Base-by-base conservation (phyloP, 768 basidiomycete genomes). In the Pleurotus salmoneostramineus region DNA sequence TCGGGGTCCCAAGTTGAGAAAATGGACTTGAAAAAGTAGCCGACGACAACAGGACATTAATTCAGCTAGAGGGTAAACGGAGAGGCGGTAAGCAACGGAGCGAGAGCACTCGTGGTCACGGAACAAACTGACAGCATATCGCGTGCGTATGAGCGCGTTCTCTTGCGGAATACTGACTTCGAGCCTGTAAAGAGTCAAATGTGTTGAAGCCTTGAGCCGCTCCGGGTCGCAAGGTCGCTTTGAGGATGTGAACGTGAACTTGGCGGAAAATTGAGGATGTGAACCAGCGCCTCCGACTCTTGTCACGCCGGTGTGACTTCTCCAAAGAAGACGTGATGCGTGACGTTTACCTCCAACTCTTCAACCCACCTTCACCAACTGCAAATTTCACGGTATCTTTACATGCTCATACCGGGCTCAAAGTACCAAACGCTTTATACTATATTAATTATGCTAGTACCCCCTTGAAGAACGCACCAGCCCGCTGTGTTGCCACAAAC, bases 21-120 rank as follows among this genome's bases (percentile, higher is more conserved):
- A 67, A 71, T 75, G 73, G 71, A 74, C 74, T 80, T 75, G 75
- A 63, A 74, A 72, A 66, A 80, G 70, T 72, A 78, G 71, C 74
- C 73, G 79, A 73, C 83, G 85, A 79, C 86, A 85, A 83, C 83
- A 77, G 74, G 79, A 86, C 86, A 88, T 88, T 40, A 85, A 82
- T 84, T 88, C 78, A 88, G 74, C 86, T 65, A 57, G 46, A 56
- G 34, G 55, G 44, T 59, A 31, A 33, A 46, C 59, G 34, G 27
- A 33, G 32, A 47, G 40, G 37, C 27, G 42, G 55, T 49, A 5
- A 47, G 50, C 32, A 27, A 44, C 15, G n/a, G 14, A 34, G 50
- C 42, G 37, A 52, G 17, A 32, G 11, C 10, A 49, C 56, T 6
- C 49, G 12, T n/a, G 21, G 21, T 27, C 8, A 33, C 31, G n/a